Evolutionary conservation across 1,139 yeast species (phyloP), one percentile per base, ranked within the genome.

Genomic region (Geotrichum siamense): DNA sequence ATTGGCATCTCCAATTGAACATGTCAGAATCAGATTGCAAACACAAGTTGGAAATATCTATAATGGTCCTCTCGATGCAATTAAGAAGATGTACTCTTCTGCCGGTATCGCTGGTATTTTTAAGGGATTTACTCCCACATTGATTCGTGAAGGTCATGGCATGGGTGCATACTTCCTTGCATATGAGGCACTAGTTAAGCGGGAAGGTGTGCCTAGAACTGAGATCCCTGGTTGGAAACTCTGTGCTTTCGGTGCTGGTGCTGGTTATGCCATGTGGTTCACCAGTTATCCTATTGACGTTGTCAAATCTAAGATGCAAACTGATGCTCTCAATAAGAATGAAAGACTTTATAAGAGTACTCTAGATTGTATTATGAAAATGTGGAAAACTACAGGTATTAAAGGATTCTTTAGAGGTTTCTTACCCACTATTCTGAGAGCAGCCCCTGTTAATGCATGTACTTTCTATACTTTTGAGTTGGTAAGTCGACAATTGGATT

Each of bases 361-460:
- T n/a, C 31, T 71, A 13, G 74, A 72, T 48, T 93, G 85, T 23
- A 65, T 75, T 19, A 71, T 60, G 48, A 71, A 72, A 50, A 71
- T 85, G 17, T 72, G 67, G 61, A 62, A 60, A 38, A 70, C 70
- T 6, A 69, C 71, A 43, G 96, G 96, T 27, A 53, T 78, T 43
- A 70, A 70, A 54, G 94, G 95, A 0, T 84, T 89, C 59, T 81
- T 84, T 65, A 79, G 82, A 63, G 97, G 97, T 1, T 86, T 87
- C 59, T 64, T 79, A 19, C 96, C 97, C 40, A 87, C 97, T 1
- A 78, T 89, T 51, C 69, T 89, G 55, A 80, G 97, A 65, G 96
- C 97, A 43, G 95, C 95, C 2, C 97, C 97, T 2, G 97, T 94
- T 15, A 89, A 89, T 59, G 97, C 96, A 42, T 94, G 94, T 25